Evolutionary conservation across 2,329 filamentous ascomycete species (phyloP).

Genomic region (Aspergillus aculeatinus): DNA sequence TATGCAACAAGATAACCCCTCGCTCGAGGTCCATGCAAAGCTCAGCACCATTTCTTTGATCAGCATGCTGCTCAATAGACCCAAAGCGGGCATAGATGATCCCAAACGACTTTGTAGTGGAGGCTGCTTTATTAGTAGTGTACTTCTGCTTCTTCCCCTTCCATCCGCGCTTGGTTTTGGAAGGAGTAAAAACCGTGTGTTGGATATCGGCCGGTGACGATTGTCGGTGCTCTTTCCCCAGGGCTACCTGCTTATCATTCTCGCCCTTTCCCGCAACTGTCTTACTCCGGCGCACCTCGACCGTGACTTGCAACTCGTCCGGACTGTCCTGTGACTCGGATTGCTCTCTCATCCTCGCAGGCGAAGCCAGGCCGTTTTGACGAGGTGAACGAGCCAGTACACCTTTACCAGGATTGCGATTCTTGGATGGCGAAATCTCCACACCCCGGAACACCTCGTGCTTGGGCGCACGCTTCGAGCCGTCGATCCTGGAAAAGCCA

Average conservation of each 20-base stretch:
- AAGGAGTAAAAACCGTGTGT: slow-evolving; percentile 27
- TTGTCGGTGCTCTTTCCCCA: slow-evolving; percentile 10
- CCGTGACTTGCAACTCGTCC: slow-evolving; percentile 42
- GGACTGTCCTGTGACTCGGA: slow-evolving; percentile 35
- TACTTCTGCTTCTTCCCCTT: slow-evolving; percentile 10
- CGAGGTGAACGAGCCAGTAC: neutral
- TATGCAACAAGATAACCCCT: slow-evolving; percentile 10
- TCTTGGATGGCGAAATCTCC: slow-evolving; percentile 13
- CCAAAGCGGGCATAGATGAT: slow-evolving; percentile 26
- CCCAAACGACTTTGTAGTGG: slow-evolving; percentile 15
- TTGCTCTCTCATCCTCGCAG: slow-evolving; percentile 4
- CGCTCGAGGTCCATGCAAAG: slow-evolving; percentile 17
- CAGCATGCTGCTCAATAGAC: slow-evolving; percentile 10
- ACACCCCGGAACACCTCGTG: slow-evolving; percentile 16
- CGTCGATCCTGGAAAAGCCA: neutral
- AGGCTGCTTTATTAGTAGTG: neutral
- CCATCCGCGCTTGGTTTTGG: slow-evolving; percentile 13
- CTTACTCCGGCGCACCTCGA: slow-evolving; percentile 25
- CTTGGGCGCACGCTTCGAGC: slow-evolving; percentile 1
- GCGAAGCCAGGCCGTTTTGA: neutral
- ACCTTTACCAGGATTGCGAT: neutral
- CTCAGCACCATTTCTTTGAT: slow-evolving; percentile 8
- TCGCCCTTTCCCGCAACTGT: slow-evolving; percentile 6
- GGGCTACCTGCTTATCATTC: neutral
- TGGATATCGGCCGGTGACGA: slow-evolving; percentile 36